phyloP scores from a whole-genome alignment of 2,329 filamentous ascomycete species.

The Orbilia quercus region DNA sequence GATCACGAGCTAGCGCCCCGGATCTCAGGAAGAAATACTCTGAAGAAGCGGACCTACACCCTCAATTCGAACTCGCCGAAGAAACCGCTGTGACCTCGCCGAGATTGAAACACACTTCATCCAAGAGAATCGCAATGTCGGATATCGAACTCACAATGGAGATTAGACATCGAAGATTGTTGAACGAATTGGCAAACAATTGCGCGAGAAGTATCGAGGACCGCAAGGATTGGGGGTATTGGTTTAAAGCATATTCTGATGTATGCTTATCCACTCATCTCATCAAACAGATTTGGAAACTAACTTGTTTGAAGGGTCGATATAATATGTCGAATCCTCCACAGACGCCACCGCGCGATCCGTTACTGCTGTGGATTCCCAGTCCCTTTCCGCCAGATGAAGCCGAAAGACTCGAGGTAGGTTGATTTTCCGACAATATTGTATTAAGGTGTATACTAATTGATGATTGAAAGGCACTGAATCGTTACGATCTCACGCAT shows the following conservation, averaged over 20 bases:
- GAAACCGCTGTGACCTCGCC: background rate
- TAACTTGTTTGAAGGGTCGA: constrained; percentile 59
- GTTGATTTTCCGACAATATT: background rate
- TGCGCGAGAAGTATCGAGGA: constrained; percentile 33
- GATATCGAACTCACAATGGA: constrained; percentile 28
- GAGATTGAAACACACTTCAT: background rate
- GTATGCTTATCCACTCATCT: constrained; percentile 14
- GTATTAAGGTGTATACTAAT: background rate
- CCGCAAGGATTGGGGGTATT: constrained; percentile 53
- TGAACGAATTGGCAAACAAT: constrained; percentile 50
- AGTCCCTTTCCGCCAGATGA: constrained; percentile 46
- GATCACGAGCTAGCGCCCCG: constrained; percentile 1
- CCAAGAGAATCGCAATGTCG: background rate
- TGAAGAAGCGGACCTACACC: background rate
- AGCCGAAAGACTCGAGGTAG: constrained; percentile 25
- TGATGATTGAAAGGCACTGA: constrained; percentile 21
- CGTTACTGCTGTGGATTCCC: constrained; percentile 57
- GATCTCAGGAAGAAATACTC: background rate
- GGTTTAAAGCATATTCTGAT: constrained; percentile 51
- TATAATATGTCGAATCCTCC: constrained; percentile 62
- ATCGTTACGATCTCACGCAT: constrained; percentile 26
- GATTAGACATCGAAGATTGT: constrained; percentile 37
- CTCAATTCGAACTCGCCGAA: too few relatives aligned
- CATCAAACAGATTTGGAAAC: constrained; percentile 6
- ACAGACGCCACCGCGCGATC: constrained; percentile 60